A percentile compares a stretch with the other conserved stretches of the same genome.
Conservation (phyloP, 2,329 filamentous ascomycete genomes). For the Phoma sp. region DNA sequence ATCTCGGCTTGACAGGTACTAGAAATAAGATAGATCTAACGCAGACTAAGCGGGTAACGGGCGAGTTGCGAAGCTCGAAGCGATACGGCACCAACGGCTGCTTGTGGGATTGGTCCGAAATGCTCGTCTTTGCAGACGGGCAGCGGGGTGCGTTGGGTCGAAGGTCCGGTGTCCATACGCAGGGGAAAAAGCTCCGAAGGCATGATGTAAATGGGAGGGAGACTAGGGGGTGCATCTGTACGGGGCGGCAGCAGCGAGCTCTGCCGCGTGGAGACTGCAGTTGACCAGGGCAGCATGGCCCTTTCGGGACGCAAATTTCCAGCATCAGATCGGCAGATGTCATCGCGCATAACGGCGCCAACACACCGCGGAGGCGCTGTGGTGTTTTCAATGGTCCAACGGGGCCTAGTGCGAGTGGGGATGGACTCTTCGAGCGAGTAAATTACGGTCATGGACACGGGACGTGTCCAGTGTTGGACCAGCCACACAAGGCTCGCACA, state of each 20-base stretch:
- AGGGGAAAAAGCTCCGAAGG: slow-evolving; percentile 37
- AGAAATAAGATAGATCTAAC: slow-evolving; percentile 29
- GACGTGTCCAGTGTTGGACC: slow-evolving; percentile 22
- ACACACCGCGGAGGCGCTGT: slow-evolving; percentile 37
- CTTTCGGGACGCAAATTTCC: slow-evolving; percentile 27
- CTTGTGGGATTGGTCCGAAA: slow-evolving; percentile 42
- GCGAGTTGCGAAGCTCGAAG: slow-evolving; percentile 37
- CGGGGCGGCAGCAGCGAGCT: slow-evolving; percentile 17
- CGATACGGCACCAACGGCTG: slow-evolving; percentile 42
- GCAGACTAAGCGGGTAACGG: slow-evolving; percentile 35
- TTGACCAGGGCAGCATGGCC: slow-evolving; percentile 24
- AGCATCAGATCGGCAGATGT: slow-evolving; percentile 36
- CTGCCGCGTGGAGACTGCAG: slow-evolving; percentile 30
- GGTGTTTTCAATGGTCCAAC: slow-evolving; percentile 24
- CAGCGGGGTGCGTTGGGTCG: slow-evolving; percentile 35
- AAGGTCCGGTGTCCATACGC: slow-evolving; percentile 32
- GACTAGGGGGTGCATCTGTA: slow-evolving; percentile 18
- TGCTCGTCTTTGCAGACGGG: slow-evolving; percentile 25
- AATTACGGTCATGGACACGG: slow-evolving; percentile 35
- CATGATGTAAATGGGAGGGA: slow-evolving; percentile 25
- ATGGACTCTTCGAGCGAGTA: slow-evolving; percentile 25
- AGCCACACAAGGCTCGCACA: slow-evolving; percentile 38
- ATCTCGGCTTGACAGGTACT: slow-evolving; percentile 44
- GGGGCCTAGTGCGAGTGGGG: slow-evolving; percentile 27
- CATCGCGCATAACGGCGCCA: slow-evolving; percentile 41